Conservation (phyloP, 129 eudicot species). For the Chrysanthemum makinoi region DNA sequence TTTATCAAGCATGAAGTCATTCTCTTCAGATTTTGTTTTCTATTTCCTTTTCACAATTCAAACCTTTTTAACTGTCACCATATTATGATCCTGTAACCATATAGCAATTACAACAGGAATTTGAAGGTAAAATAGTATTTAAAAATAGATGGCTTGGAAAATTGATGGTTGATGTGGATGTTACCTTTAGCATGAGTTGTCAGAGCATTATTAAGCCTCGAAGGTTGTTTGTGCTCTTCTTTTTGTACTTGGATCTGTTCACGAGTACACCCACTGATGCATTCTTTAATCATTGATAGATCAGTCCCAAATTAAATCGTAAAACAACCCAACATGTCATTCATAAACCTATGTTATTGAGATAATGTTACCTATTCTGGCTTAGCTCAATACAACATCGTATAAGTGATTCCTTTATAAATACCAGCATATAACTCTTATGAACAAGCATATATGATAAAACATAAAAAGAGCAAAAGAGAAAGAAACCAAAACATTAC, state of each 20-base stretch:
- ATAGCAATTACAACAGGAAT: not conserved
- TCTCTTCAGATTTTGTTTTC: not conserved
- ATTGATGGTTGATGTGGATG: not conserved
- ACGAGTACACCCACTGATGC: constrained; percentile 82
- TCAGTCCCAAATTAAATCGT: constrained; percentile 62
- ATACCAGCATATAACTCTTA: too few relatives aligned
- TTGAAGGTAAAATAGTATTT: not conserved
- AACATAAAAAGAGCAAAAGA: too few relatives aligned
- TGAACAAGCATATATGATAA: too few relatives aligned
- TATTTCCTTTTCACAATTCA: not conserved
- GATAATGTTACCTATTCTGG: too few relatives aligned
- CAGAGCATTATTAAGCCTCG: constrained; percentile 77
- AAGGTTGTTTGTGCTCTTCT: constrained; percentile 71
- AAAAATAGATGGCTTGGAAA: not conserved
- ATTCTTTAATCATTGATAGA: constrained; percentile 69
- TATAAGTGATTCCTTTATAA: too few relatives aligned
- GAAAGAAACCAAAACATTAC: too few relatives aligned
- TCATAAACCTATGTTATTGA: too few relatives aligned
- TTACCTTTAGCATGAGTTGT: constrained; percentile 61
- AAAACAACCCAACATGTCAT: too few relatives aligned
- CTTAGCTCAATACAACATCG: too few relatives aligned
- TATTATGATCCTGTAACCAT: not conserved
- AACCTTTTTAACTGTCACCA: not conserved
- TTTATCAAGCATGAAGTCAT: not conserved
- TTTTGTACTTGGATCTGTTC: constrained; percentile 68